Evolutionary conservation across 495 filamentous ascomycete genomes (phyloP).

Genomic region (Cercophora scortea): DNA sequence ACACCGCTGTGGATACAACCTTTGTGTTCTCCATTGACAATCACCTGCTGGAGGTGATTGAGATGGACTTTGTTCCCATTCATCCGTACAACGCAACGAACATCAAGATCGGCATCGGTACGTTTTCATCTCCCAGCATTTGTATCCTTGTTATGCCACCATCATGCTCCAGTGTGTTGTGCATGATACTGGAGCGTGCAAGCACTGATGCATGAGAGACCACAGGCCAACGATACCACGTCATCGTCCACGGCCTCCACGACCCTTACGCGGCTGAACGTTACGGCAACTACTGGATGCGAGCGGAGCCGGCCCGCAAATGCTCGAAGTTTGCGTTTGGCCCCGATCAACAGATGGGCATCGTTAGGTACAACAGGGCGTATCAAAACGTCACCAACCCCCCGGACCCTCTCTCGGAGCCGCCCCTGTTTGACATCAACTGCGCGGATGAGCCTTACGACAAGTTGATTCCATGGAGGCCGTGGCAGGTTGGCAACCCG

Average conservation of each 20-base stretch:
- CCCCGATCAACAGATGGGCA: conserved; percentile 10
- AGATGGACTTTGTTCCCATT: conserved; percentile 37
- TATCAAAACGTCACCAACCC: background rate
- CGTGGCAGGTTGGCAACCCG: conserved; percentile 6
- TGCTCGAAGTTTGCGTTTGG: conserved; percentile 6
- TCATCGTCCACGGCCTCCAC: conserved; percentile 51
- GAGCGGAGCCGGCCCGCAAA: background rate
- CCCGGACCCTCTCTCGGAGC: conserved; percentile 8
- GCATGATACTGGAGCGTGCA: too few species aligned
- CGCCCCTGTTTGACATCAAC: conserved; percentile 1
- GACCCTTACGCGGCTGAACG: conserved; percentile 1
- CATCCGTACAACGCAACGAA: conserved; percentile 31
- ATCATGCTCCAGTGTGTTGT: too few species aligned
- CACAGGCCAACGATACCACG: conserved; percentile 50
- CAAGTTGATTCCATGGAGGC: background rate
- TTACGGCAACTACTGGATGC: conserved; percentile 44
- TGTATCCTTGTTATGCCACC: too few species aligned
- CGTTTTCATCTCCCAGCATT: background rate
- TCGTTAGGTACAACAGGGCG: conserved; percentile 4
- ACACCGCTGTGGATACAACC: conserved; percentile 38
- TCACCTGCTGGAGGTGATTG: conserved; percentile 38
- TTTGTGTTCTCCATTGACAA: conserved; percentile 40
- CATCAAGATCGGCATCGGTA: conserved; percentile 2
- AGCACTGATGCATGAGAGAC: too few species aligned
- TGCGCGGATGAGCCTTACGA: conserved; percentile 10